phyloP scores from a whole-genome alignment of 1,139 yeast species.

The Candida dubliniensis region DNA sequence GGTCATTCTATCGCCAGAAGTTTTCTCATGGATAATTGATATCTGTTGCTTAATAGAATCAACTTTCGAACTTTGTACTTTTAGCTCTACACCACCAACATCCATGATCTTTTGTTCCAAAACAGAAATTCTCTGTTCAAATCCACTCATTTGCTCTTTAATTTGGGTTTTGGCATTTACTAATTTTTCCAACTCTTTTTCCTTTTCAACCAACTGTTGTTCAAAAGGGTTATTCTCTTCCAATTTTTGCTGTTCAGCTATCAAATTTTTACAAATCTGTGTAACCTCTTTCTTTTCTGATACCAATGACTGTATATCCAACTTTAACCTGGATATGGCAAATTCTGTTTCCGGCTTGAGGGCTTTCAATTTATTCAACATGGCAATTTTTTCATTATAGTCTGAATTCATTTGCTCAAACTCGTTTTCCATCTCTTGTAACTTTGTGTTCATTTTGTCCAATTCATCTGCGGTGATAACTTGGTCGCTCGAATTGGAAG shows the following conservation, averaged over 20 bases:
- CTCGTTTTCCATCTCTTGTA: slow-evolving; percentile 54
- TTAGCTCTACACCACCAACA: slow-evolving; percentile 86
- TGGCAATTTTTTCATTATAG: slow-evolving; percentile 58
- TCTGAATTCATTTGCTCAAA: slow-evolving; percentile 54
- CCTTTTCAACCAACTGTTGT: slow-evolving; percentile 39
- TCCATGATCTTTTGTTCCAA: slow-evolving; percentile 81
- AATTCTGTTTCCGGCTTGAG: slow-evolving; percentile 71
- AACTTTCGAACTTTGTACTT: slow-evolving; percentile 79
- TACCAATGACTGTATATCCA: slow-evolving; percentile 67
- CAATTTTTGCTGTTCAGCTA: slow-evolving; percentile 36
- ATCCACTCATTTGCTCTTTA: slow-evolving; percentile 54
- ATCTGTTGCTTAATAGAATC: slow-evolving; percentile 71
- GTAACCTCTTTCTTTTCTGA: slow-evolving; percentile 47
- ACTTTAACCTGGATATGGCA: slow-evolving; percentile 54
- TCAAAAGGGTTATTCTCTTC: slow-evolving; percentile 26
- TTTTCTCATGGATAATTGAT: slow-evolving; percentile 58
- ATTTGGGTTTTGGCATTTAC: slow-evolving; percentile 43
- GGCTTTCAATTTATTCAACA: slow-evolving; percentile 58
- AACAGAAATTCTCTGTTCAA: slow-evolving; percentile 57
- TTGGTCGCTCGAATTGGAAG: slow-evolving; percentile 23
- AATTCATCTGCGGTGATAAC: slow-evolving; percentile 58
- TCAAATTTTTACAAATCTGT: slow-evolving; percentile 32
- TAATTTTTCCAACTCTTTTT: slow-evolving; percentile 33
- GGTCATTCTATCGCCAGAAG: slow-evolving; percentile 62
- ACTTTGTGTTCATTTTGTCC: slow-evolving; percentile 52